A percentile compares a stretch with the other conserved stretches of the same genome.
Conservation (phyloP, 2,329 filamentous ascomycete species). For the Penicillium sp. region DNA sequence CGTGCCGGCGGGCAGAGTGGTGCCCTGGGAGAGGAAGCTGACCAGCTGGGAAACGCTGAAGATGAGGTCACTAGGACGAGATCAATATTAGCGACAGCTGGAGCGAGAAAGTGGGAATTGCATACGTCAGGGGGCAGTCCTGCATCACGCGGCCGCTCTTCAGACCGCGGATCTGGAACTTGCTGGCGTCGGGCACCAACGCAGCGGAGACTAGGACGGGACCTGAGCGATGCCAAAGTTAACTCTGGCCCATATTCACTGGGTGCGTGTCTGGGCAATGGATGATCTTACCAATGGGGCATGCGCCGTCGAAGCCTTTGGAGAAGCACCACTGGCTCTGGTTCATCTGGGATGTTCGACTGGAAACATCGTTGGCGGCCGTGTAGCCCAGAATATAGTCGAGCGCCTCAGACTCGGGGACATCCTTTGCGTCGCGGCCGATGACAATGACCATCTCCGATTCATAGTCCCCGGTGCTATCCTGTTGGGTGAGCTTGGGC, state of each 20-base stretch:
- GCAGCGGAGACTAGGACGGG: conserved; percentile 50
- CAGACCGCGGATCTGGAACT: conserved; percentile 35
- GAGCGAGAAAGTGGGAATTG: neutral
- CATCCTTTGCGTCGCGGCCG: conserved; percentile 53
- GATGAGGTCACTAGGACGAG: conserved; percentile 49
- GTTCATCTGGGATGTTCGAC: conserved; percentile 55
- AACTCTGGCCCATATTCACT: too few relatives aligned
- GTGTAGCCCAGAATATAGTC: conserved; percentile 64
- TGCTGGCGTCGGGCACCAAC: conserved; percentile 31
- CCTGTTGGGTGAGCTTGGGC: conserved; percentile 53
- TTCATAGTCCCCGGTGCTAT: conserved; percentile 59
- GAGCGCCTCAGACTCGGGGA: conserved; percentile 55
- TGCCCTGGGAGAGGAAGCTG: conserved; percentile 42
- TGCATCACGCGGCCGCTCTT: conserved; percentile 55
- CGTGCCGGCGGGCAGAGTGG: conserved; percentile 43
- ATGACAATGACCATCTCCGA: conserved; percentile 59
- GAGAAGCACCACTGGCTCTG: conserved; percentile 58
- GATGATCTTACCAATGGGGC: conserved; percentile 46
- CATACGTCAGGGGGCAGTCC: conserved; percentile 45
- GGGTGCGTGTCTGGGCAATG: too few relatives aligned
- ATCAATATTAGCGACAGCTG: conserved; percentile 9
- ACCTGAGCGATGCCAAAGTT: conserved; percentile 32
- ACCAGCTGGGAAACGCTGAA: conserved; percentile 51
- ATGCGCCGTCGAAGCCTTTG: conserved; percentile 58
- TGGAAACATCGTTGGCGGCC: conserved; percentile 62